Evolutionary conservation across 208 protist genomes (phyloP).

Genomic region (Borovskyia barvae): DNA sequence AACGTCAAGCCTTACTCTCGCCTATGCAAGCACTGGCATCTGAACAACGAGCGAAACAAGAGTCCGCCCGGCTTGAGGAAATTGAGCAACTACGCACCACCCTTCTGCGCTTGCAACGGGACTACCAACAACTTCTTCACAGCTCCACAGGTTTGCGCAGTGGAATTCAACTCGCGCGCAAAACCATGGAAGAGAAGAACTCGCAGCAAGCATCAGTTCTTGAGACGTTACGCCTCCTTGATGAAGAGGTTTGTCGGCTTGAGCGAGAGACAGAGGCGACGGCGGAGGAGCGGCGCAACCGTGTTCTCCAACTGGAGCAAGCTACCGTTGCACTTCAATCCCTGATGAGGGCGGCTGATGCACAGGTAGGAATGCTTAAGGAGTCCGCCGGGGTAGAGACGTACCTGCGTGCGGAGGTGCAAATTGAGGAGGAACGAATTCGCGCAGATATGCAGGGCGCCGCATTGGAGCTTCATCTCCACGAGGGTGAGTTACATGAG

Average conservation of each 20-base stretch:
- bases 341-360: slow-evolving; percentile 41
- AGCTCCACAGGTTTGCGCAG: slow-evolving; percentile 28
- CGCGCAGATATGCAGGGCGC: slow-evolving; percentile 39
- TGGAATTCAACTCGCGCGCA: slow-evolving; percentile 16
- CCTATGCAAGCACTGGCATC: slow-evolving; percentile 18
- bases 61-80: slow-evolving; percentile 20
- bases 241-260: slow-evolving; percentile 11
- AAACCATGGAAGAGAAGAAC: slow-evolving; percentile 1
- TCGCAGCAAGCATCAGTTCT: slow-evolving; percentile 3
- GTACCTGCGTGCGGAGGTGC: slow-evolving; percentile 52
- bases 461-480: slow-evolving; percentile 59
- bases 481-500: slow-evolving; percentile 50
- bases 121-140: slow-evolving; percentile 34
- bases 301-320: slow-evolving; percentile 13
- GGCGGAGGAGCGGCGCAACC: not conserved
- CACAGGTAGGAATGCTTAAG: slow-evolving; percentile 25
- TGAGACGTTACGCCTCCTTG: slow-evolving; percentile 20
- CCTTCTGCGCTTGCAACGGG: slow-evolving; percentile 17
- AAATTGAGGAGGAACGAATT: slow-evolving; percentile 45
- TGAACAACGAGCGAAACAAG: slow-evolving; percentile 22
- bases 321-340: slow-evolving; percentile 36
- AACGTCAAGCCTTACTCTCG: slow-evolving; percentile 15
- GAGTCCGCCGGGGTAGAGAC: slow-evolving; percentile 38
- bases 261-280: slow-evolving; percentile 15
- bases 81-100: slow-evolving; percentile 17